phyloP scores from a whole-genome alignment of 495 filamentous ascomycete species.

The Chaetomium tenue region DNA sequence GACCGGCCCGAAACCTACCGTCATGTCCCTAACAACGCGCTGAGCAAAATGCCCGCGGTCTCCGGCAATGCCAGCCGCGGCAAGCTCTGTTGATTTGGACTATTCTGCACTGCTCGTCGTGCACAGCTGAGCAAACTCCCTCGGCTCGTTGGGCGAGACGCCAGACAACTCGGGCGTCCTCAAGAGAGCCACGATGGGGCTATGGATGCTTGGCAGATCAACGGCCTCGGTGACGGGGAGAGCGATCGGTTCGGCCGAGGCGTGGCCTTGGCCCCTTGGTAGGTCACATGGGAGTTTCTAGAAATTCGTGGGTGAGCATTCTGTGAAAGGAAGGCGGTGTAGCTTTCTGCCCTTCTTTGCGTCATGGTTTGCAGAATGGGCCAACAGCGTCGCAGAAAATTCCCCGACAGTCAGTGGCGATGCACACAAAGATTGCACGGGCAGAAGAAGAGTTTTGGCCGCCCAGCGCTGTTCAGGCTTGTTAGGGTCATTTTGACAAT shows the following conservation, averaged over 20 bases:
- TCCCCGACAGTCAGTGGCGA: not conserved
- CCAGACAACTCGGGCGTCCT: not conserved
- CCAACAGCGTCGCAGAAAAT: constrained; percentile 25
- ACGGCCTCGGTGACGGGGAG: constrained; percentile 21
- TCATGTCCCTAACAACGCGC: not conserved
- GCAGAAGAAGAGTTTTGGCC: not conserved
- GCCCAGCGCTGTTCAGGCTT: not conserved
- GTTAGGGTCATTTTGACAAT: constrained; percentile 6
- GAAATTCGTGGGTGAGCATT: constrained; percentile 7
- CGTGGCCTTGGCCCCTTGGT: not conserved
- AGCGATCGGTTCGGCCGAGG: constrained; percentile 21
- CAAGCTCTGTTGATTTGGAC: not conserved
- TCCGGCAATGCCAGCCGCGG: not conserved
- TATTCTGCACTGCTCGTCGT: not conserved
- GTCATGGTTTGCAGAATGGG: constrained; percentile 26
- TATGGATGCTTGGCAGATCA: not conserved
- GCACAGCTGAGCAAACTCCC: not conserved
- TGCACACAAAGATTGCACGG: not conserved
- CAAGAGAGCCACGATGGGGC: not conserved
- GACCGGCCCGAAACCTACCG: not conserved
- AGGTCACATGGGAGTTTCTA: constrained; percentile 26
- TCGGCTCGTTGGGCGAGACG: not conserved
- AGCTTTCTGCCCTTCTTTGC: constrained; percentile 28
- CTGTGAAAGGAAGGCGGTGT: constrained; percentile 29
- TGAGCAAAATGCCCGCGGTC: not conserved